Conservation (phyloP, 2,329 filamentous ascomycete genomes). For the Aschersonia sp. region DNA sequence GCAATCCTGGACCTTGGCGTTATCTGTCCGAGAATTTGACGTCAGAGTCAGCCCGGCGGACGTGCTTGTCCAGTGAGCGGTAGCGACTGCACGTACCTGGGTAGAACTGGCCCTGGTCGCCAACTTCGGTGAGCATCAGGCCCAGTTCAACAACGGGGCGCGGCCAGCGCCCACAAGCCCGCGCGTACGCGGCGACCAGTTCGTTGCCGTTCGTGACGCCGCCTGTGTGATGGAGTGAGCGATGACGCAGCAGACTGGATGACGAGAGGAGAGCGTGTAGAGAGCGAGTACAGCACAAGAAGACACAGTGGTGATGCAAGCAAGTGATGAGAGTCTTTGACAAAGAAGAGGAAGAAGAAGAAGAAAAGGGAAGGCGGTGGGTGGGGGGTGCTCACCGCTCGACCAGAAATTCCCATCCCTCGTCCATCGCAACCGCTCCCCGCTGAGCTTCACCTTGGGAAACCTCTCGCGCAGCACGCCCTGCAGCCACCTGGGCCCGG, state of each 20-base stretch:
- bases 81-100: slow-evolving; percentile 17
- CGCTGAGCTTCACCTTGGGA: slow-evolving; percentile 25
- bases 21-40: neutral
- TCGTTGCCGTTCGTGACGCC: neutral
- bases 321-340: too few relatives aligned
- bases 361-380: too few relatives aligned
- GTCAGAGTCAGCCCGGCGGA: neutral
- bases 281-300: too few relatives aligned
- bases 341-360: too few relatives aligned
- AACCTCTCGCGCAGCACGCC: slow-evolving; percentile 21
- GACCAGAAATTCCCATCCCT: slow-evolving; percentile 40
- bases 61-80: neutral
- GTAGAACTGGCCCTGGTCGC: slow-evolving; percentile 31
- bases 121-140: slow-evolving; percentile 29
- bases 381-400: slow-evolving; percentile 25
- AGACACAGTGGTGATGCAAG: too few relatives aligned
- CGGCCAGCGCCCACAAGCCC: slow-evolving; percentile 27
- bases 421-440: slow-evolving; percentile 32
- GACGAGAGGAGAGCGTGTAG: too few relatives aligned
- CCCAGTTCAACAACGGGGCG: slow-evolving; percentile 26
- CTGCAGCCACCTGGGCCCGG: slow-evolving; percentile 31
- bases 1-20: neutral
- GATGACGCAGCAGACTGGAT: slow-evolving; percentile 19
- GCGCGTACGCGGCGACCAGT: slow-evolving; percentile 30
- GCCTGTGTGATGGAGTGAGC: neutral